Evolutionary conservation across 192 early-diverging fungal genomes (phyloP).

Genomic region (Coemansia sp.): DNA sequence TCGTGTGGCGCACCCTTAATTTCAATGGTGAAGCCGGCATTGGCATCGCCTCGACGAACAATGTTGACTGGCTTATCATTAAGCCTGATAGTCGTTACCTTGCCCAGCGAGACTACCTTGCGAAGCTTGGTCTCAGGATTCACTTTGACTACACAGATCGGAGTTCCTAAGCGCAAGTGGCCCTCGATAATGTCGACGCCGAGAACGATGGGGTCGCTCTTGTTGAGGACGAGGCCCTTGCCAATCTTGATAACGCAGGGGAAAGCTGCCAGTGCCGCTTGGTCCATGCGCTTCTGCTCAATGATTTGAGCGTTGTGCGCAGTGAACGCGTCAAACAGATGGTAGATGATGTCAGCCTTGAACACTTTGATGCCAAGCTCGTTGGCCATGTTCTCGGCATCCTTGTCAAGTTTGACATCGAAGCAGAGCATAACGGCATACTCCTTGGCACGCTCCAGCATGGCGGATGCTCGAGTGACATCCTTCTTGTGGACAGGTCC

Average conservation of each 20-base stretch:
- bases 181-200: slow-evolving; percentile 96
- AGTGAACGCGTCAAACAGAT: slow-evolving; percentile 93
- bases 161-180: slow-evolving; percentile 84
- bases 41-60: slow-evolving; percentile 79
- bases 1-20: too few species aligned
- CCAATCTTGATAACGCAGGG: slow-evolving; percentile 89
- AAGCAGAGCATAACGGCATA: slow-evolving; percentile 87
- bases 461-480: slow-evolving; percentile 85
- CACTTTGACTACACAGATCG: slow-evolving; percentile 82
- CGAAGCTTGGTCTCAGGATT: slow-evolving; percentile 72
- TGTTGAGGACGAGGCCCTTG: slow-evolving; percentile 83
- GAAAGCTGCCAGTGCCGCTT: slow-evolving; percentile 87
- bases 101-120: slow-evolving; percentile 78
- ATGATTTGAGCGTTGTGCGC: slow-evolving; percentile 78
- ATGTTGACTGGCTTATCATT: slow-evolving; percentile 85
- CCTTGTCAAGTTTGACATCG: slow-evolving; percentile 88
- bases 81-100: slow-evolving; percentile 88
- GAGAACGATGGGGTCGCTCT: slow-evolving; percentile 91
- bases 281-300: slow-evolving; percentile 88
- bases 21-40: slow-evolving; percentile 73
- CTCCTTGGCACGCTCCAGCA: slow-evolving; percentile 92
- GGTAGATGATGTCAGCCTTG: slow-evolving; percentile 99
- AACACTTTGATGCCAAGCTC: slow-evolving; percentile 92
- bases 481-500: slow-evolving; percentile 99
- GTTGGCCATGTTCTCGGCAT: slow-evolving; percentile 90